Conservation (phyloP, 2,329 filamentous ascomycete species). For the Meredithiella fracta region DNA sequence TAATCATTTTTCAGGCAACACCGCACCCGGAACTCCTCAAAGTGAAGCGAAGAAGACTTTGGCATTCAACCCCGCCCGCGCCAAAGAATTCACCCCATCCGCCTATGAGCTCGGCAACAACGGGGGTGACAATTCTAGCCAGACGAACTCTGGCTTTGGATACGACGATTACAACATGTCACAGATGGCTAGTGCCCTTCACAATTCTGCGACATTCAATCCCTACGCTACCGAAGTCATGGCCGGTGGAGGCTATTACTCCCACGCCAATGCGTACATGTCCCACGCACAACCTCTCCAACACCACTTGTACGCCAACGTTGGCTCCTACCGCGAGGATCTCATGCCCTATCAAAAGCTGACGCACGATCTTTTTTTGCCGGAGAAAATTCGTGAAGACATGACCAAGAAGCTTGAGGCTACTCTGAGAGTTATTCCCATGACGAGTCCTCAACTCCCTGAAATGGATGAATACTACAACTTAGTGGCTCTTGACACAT, state of each 20-base stretch:
- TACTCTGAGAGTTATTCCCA: slow-evolving; percentile 68
- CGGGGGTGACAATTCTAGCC: slow-evolving; percentile 6
- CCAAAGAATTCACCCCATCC: slow-evolving; percentile 42
- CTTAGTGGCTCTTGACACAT: slow-evolving; percentile 73
- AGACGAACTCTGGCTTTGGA: slow-evolving; percentile 12
- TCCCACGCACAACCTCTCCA: slow-evolving; percentile 50
- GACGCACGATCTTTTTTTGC: slow-evolving; percentile 81
- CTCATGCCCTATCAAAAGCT: slow-evolving; percentile 71
- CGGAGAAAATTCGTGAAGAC: slow-evolving; percentile 73
- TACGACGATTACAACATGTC: slow-evolving; percentile 52
- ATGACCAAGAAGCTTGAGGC: slow-evolving; percentile 79
- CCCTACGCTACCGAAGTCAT: slow-evolving; percentile 61
- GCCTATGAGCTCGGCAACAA: slow-evolving; percentile 10
- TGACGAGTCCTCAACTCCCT: slow-evolving; percentile 49
- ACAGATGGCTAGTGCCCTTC: slow-evolving; percentile 34
- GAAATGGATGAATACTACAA: slow-evolving; percentile 82
- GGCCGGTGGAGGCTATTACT: slow-evolving; percentile 49
- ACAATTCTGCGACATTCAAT: slow-evolving; percentile 38
- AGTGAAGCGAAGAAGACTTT: slow-evolving; percentile 18
- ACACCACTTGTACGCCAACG: slow-evolving; percentile 84
- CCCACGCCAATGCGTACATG: slow-evolving; percentile 35
- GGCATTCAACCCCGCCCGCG: slow-evolving; percentile 38
- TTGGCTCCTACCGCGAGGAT: slow-evolving; percentile 67
- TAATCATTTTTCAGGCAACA: slow-evolving; percentile 15
- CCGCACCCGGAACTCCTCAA: slow-evolving; percentile 12